Base-by-base conservation (phyloP, 768 basidiomycete species). In the Scleroderma citrinum region DNA sequence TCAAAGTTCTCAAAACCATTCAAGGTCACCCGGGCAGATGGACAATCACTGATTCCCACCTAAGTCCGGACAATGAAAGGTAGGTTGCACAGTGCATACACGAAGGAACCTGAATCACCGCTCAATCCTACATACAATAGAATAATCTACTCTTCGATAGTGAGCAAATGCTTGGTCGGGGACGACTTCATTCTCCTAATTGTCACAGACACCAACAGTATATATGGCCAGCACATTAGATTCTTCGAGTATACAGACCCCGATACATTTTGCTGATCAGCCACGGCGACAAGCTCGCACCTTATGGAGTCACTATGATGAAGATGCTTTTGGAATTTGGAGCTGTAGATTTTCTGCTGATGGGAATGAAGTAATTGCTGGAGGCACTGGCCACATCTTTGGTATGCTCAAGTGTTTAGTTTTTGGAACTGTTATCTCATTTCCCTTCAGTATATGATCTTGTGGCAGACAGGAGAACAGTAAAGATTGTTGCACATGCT, bases 301-400 rank as follows among this genome's bases (percentile, higher is more conserved):
- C 31, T 38, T 50, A n/a, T 72, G 70, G 60, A 66, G 65, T 19
- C 7, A 17, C 40, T 61, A 59, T 16, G 70, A 71, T 24, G 66
- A 73, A 7, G 77, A 78, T 32, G 69, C 73, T 14, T 84, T 82
- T 50, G 81, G 87, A 42, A 88, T 98, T 47, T 99, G 90, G 84
- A 92, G 89, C 54, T 92, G 95, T 62, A 81, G 89, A 37, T 98
- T 98, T 65, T 97, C 93, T 31, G 92, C 94, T 7, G 95, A 98
- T 59, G 94, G 92, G 1, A 90, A 87, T 41, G 96, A 99, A 67
- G 83, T 98, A 17, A 80, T 99, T 38, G 95, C 95, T 24, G 95
- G 95, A 12, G 93, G 91, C 2, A 83, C 78, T 34, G 87, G 88
- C 8, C 82, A 85, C 32, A 81, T 90, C 23, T 88, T 87, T 59